These are phyloP conservation scores for Hyphopichia wangnamkhiaoensis DNA, from an alignment of 1,139 yeast species.

Conservation along the genomic window DNA sequence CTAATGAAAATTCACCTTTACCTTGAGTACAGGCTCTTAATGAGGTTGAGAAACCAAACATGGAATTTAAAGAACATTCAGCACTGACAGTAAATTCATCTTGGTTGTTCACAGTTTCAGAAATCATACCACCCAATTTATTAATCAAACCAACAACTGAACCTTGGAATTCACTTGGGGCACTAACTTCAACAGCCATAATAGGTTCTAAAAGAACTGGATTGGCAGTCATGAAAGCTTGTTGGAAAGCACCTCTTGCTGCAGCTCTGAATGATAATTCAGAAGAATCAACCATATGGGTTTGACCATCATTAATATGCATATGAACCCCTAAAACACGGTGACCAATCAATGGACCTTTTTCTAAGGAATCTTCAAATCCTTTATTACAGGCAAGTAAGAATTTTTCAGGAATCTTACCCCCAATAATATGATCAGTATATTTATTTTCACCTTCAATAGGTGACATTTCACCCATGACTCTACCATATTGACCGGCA, in stretches of 20 bases:
- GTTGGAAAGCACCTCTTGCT: conserved; percentile 86
- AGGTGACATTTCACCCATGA: conserved; percentile 80
- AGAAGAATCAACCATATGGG: conserved; percentile 95
- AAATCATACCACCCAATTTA: conserved; percentile 88
- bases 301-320: conserved; percentile 96
- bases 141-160: conserved; percentile 86
- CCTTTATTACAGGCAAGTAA: conserved; percentile 94
- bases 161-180: conserved; percentile 97
- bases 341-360: conserved; percentile 97
- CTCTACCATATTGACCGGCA: conserved; percentile 98
- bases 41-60: conserved; percentile 96
- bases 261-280: conserved; percentile 96
- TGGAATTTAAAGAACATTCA: conserved; percentile 90
- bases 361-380: conserved; percentile 90
- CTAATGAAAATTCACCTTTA: conserved; percentile 96
- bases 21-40: conserved; percentile 98
- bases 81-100: conserved; percentile 94
- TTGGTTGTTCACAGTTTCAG: conserved; percentile 89
- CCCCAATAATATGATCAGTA: conserved; percentile 90
- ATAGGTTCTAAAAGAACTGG: conserved; percentile 95
- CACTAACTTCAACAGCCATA: conserved; percentile 89
- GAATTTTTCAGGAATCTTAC: conserved; percentile 94
- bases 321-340: conserved; percentile 88
- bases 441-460: conserved; percentile 70
- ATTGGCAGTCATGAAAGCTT: conserved; percentile 79